Percentiles rank a stretch among this genome's conserved stretches.
Evolutionary conservation across 768 basidiomycete genomes (phyloP).

Genomic region (Trametes coccinea): DNA sequence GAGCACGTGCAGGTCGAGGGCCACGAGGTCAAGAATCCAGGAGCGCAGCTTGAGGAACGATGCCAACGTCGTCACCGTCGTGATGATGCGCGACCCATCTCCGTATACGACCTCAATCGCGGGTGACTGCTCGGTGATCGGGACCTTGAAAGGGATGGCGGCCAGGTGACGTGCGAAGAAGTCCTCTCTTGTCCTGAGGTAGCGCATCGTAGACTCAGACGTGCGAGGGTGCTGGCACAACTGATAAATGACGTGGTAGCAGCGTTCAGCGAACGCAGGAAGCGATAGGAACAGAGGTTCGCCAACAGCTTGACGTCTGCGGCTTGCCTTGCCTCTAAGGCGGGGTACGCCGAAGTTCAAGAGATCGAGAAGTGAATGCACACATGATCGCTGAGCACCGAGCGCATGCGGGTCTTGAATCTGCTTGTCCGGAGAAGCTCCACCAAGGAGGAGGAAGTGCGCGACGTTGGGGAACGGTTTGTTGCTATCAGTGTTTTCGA

Average conservation of each 20-base stretch:
- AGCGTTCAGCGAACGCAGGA: conserved; percentile 82
- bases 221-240: conserved; percentile 87
- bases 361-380: conserved; percentile 80
- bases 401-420: conserved; percentile 81
- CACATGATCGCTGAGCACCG: conserved; percentile 65
- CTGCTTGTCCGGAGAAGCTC: conserved; percentile 54
- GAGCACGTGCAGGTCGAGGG: conserved; percentile 85
- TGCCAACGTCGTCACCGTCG: conserved; percentile 66
- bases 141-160: conserved; percentile 65
- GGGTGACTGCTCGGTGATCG: conserved; percentile 49
- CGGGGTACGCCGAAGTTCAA: conserved; percentile 72
- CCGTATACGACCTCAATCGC: conserved; percentile 64
- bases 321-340: conserved; percentile 45
- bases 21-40: conserved; percentile 80
- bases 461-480: conserved; percentile 78
- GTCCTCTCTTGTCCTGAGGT: conserved; percentile 83
- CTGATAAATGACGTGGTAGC: conserved; percentile 80
- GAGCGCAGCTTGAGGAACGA: conserved; percentile 83
- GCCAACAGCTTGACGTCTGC: conserved; percentile 29
- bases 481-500: conserved; percentile 67
- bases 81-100: conserved; percentile 68
- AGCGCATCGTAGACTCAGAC: conserved; percentile 77
- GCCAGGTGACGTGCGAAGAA: conserved; percentile 89
- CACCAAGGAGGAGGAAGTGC: conserved; percentile 84
- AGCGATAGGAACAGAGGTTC: conserved; percentile 62